Base-by-base conservation (phyloP, 805 yeast species). In the Zygoascus tannicola region DNA sequence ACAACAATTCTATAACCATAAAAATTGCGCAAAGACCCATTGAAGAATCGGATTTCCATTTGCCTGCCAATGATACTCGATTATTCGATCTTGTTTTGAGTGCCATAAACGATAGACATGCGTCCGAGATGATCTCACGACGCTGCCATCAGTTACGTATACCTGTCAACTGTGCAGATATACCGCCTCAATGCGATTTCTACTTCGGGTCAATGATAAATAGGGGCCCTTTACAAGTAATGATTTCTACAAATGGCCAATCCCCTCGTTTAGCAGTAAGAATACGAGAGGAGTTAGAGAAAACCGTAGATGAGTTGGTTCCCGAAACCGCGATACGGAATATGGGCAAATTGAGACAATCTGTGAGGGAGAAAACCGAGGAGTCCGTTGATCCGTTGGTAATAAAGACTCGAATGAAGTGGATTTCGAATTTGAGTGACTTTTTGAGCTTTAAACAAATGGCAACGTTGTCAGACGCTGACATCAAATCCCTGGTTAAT, bases 241-340 rank as follows among this genome's bases (percentile, higher is more conserved):
- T 85, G 88, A 81, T 85, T 12, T 76, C 85, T 33, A 83, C 94
- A 10, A 84, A 83, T 59, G 94, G 94, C 3, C 75, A 78, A 53
- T 80, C 88, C 2, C 95, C 95, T 0, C 63, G 92, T 43, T 70
- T 85, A 53, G 80, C 86, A 41, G 71, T 75, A 46, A 64, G 75
- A 32, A 79, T 85, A 44, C 73, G 80, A 19, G 69, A 73, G 44
- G 72, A 73, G 50, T 64, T 85, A 32, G 71, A 67, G 37, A 62
- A 63, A 1, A 48, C 62, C 40, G 68, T 73, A 28, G 66, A 64
- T 22, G 60, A 64, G 12, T 55, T 65, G 30, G 67, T 70, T 43
- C 61, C 72, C 38, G 78, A 74, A 41, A 65, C 61, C 20, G 85
- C 85, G 0, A 75, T 82, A 22, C 73, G 67, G 19, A 80, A 76